Evolutionary conservation across 805 yeast genomes (phyloP).

Genomic region (Hanseniaspora pseudoguilliermondii): DNA sequence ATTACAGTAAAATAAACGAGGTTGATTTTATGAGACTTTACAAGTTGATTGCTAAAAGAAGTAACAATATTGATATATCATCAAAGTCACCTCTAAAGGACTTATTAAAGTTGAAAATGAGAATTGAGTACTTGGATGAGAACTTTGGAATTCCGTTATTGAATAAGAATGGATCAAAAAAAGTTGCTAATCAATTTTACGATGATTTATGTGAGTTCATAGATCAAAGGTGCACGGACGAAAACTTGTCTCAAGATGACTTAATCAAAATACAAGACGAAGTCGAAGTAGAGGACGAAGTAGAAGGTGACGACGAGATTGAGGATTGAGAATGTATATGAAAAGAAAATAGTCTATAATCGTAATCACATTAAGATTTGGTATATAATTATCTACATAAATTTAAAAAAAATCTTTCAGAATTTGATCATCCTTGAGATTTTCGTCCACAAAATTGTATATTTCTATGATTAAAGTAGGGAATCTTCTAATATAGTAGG

Average conservation of each 20-base stretch:
- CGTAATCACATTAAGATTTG: background rate
- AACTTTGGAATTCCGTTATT: constrained; percentile 1
- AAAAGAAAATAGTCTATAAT: background rate
- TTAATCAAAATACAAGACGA: constrained; percentile 17
- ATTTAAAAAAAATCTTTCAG: constrained; percentile 34
- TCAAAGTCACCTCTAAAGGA: background rate
- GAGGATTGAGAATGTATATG: background rate
- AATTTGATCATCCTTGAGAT: constrained; percentile 52
- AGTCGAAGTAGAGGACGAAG: constrained; percentile 19
- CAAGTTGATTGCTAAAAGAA: constrained; percentile 5
- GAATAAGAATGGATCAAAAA: background rate
- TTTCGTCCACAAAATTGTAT: constrained; percentile 46
- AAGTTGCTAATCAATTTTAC: constrained; percentile 4
- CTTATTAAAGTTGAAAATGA: constrained; percentile 4
- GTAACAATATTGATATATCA: background rate
- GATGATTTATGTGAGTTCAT: constrained; percentile 17
- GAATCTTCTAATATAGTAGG: constrained; percentile 59
- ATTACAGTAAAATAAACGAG: constrained; percentile 7
- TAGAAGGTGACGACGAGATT: constrained; percentile 18
- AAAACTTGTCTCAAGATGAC: constrained; percentile 15
- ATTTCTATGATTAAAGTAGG: constrained; percentile 69
- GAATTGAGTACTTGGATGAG: constrained; percentile 9
- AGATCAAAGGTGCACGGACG: constrained; percentile 19
- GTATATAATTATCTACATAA: background rate
- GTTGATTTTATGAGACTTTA: constrained; percentile 4